Conservation (phyloP, 2,329 filamentous ascomycete species). For the Arthroderma uncinatum region DNA sequence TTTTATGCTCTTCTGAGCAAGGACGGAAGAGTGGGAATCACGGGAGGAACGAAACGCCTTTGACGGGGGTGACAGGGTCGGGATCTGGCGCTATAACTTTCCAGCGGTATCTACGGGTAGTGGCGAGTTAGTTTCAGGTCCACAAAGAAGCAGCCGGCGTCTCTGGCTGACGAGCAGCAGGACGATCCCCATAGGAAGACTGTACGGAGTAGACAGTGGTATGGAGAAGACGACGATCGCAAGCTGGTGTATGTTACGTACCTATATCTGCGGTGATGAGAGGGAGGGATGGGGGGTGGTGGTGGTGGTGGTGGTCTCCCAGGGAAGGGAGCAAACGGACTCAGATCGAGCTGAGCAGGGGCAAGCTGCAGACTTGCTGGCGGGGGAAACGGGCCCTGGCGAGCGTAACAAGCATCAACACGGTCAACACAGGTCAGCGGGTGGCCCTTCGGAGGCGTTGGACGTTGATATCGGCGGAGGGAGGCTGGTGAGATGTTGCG, state of each 20-base stretch:
- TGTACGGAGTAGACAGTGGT: no score
- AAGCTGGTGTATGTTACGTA: background rate
- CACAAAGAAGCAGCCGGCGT: background rate
- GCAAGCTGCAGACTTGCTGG: background rate
- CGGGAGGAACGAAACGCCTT: background rate
- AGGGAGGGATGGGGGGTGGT: background rate
- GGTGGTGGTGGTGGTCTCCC: background rate
- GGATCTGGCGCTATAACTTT: conserved; percentile 1
- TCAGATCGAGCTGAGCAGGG: conserved; percentile 1
- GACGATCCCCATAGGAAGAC: background rate
- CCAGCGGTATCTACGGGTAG: conserved; percentile 2
- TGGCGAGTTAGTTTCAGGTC: conserved; percentile 5
- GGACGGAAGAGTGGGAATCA: background rate
- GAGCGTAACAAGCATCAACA: background rate
- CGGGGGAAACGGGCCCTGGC: background rate
- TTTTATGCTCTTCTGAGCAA: conserved; percentile 11
- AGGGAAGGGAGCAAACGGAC: background rate
- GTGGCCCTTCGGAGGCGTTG: background rate
- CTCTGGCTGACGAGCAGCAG: background rate
- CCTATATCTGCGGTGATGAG: background rate
- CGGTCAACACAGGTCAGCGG: background rate
- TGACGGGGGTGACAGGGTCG: background rate
- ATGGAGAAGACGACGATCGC: no score
- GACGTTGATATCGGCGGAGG: background rate
- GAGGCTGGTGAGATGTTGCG: background rate